Percentiles rank a stretch among this genome's conserved stretches.
Conservation (phyloP, 805 yeast species). For the Saturnispora ahearnii region DNA sequence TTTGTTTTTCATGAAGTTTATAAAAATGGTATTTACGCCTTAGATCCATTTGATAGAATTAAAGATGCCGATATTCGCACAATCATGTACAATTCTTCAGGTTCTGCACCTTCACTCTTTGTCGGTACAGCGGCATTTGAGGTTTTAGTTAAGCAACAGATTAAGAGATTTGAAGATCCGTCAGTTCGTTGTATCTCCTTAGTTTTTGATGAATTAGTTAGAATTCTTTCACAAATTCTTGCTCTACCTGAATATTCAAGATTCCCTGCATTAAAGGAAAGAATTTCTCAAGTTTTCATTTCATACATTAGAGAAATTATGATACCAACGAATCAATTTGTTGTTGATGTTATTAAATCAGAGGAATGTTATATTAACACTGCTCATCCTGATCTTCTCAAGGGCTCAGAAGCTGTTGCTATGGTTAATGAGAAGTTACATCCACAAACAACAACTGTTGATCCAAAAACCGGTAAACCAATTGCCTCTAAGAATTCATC, state of each 20-base stretch:
- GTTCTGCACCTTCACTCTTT: slow-evolving; percentile 90
- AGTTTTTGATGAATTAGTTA: slow-evolving; percentile 88
- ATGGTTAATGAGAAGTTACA: slow-evolving; percentile 83
- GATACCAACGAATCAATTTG: slow-evolving; percentile 79
- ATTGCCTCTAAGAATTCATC: slow-evolving; percentile 7
- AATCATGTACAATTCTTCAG: slow-evolving; percentile 92
- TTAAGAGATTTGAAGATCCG: slow-evolving; percentile 91
- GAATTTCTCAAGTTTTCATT: slow-evolving; percentile 69
- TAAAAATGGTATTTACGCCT: slow-evolving; percentile 82
- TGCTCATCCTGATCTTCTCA: slow-evolving; percentile 92
- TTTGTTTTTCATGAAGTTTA: slow-evolving; percentile 95
- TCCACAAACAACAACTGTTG: slow-evolving; percentile 70
- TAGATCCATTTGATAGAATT: slow-evolving; percentile 95
- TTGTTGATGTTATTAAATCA: slow-evolving; percentile 68
- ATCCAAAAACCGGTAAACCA: slow-evolving; percentile 86
- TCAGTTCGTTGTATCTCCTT: slow-evolving; percentile 77
- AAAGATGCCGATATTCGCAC: slow-evolving; percentile 94
- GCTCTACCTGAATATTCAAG: slow-evolving; percentile 75
- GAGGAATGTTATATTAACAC: slow-evolving; percentile 95
- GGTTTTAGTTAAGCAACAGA: slow-evolving; percentile 89
- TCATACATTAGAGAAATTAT: slow-evolving; percentile 71
- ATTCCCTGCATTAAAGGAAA: slow-evolving; percentile 86
- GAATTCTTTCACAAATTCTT: slow-evolving; percentile 79
- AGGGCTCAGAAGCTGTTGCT: slow-evolving; percentile 92
- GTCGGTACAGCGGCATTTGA: slow-evolving; percentile 98